Conservation (phyloP, 2,329 filamentous ascomycete genomes). For the Alternaria angustiovoidea region DNA sequence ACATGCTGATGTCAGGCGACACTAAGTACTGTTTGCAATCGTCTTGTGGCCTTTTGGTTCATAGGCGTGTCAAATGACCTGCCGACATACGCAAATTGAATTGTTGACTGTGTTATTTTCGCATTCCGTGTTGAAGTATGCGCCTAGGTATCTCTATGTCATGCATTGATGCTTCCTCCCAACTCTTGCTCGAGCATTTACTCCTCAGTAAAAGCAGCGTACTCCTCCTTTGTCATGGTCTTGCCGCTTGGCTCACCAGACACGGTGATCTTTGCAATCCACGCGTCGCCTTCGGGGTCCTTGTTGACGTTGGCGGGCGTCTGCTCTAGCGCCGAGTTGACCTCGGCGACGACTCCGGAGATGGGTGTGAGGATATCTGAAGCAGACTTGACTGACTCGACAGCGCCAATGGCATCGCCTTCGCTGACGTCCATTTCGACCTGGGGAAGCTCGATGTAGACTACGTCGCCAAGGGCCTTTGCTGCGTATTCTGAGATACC, state of each 20-base stretch:
- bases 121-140: slow-evolving; percentile 18
- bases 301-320: slow-evolving; percentile 89
- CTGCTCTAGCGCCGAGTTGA: slow-evolving; percentile 80
- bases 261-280: slow-evolving; percentile 90
- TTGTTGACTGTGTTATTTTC: not conserved
- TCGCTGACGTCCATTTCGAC: slow-evolving; percentile 71
- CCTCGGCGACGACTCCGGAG: slow-evolving; percentile 75
- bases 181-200: slow-evolving; percentile 8
- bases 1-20: not conserved
- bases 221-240: slow-evolving; percentile 80
- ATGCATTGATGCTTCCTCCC: not conserved
- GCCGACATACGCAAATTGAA: not conserved
- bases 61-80: not conserved
- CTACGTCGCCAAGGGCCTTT: slow-evolving; percentile 91
- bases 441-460: slow-evolving; percentile 93
- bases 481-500: slow-evolving; percentile 94
- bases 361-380: slow-evolving; percentile 95
- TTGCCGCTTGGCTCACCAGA: slow-evolving; percentile 66
- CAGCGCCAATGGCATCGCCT: slow-evolving; percentile 88
- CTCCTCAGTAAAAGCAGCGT: slow-evolving; percentile 76
- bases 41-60: no score
- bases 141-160: slow-evolving; percentile 7
- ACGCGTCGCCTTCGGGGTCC: slow-evolving; percentile 87
- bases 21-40: not conserved
- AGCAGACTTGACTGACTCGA: slow-evolving; percentile 98